A percentile compares a stretch with the other conserved stretches of the same genome.
These are phyloP conservation scores for Fusarium tanahbumbuense DNA, from an alignment of 2,329 filamentous ascomycete genomes.

Conservation along the genomic window DNA sequence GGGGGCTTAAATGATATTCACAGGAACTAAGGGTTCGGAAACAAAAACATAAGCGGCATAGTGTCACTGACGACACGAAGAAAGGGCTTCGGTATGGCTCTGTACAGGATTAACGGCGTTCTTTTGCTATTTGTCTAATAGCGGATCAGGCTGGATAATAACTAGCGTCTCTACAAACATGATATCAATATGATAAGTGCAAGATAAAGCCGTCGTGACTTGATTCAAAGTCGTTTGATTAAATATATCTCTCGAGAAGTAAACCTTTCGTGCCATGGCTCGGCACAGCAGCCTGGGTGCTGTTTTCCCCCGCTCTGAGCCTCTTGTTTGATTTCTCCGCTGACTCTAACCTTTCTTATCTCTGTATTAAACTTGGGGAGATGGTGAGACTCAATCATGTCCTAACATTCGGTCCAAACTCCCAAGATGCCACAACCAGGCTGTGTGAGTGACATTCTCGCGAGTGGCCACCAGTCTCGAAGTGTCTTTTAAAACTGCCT, in stretches of 20 bases:
- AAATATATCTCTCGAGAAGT: not conserved
- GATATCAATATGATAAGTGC: constrained; percentile 19
- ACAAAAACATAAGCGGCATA: constrained; percentile 19
- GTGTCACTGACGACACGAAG: constrained; percentile 13
- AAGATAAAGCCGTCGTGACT: not conserved
- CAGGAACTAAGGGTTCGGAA: constrained; percentile 5
- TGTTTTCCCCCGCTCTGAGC: not conserved
- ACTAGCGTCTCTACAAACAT: constrained; percentile 27
- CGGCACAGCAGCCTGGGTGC: not conserved
- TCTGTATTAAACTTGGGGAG: not conserved
- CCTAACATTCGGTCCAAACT: not conserved
- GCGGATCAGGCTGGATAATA: constrained; percentile 32
- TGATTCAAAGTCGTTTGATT: too few relatives aligned
- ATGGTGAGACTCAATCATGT: not conserved
- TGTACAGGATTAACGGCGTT: constrained; percentile 38
- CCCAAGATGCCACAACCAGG: not conserved
- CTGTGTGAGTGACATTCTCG: not conserved
- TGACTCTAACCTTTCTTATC: not conserved
- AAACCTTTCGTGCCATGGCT: not conserved
- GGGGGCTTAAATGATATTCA: constrained; percentile 11
- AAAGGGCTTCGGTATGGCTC: constrained; percentile 16
- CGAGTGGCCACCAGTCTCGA: not conserved
- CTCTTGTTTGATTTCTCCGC: not conserved
- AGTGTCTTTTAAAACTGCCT: not conserved
- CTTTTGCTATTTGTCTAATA: constrained; percentile 33